Conservation (phyloP, 169 alveolate species). For the Eimeria praecox region DNA sequence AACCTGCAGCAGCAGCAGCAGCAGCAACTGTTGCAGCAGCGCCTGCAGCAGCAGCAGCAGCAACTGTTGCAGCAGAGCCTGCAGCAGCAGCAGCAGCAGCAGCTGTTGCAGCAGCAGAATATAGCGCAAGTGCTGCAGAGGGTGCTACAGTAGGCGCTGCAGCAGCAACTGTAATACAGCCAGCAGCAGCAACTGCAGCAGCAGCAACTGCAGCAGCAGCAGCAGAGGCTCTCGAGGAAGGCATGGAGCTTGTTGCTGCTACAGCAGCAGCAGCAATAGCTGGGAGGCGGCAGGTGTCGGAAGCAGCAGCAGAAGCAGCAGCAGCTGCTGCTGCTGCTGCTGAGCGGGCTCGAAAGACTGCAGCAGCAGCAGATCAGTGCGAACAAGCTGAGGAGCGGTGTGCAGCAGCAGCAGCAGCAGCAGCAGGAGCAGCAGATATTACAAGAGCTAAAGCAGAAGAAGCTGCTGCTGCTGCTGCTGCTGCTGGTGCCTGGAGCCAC, state of each 20-base stretch:
- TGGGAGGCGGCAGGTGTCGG: slow-evolving; percentile 33
- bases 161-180: background rate
- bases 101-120: too few relatives aligned
- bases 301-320: slow-evolving; percentile 11
- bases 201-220: background rate
- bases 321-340: slow-evolving; percentile 47
- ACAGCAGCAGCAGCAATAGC: slow-evolving; percentile 34
- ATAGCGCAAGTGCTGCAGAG: too few relatives aligned
- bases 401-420: slow-evolving; percentile 34
- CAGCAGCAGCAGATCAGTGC: slow-evolving; percentile 33
- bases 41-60: too few relatives aligned
- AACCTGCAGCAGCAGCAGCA: too few relatives aligned
- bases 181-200: background rate
- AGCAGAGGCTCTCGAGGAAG: background rate
- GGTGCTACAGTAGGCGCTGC: background rate
- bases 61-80: too few relatives aligned
- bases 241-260: background rate
- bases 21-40: too few relatives aligned
- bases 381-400: background rate
- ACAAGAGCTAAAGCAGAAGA: background rate
- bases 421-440: background rate
- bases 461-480: background rate
- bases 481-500: background rate
- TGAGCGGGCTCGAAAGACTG: background rate
- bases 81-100: too few relatives aligned